phyloP scores from a whole-genome alignment of 768 basidiomycete species.

The Agaricus subrufescens region DNA sequence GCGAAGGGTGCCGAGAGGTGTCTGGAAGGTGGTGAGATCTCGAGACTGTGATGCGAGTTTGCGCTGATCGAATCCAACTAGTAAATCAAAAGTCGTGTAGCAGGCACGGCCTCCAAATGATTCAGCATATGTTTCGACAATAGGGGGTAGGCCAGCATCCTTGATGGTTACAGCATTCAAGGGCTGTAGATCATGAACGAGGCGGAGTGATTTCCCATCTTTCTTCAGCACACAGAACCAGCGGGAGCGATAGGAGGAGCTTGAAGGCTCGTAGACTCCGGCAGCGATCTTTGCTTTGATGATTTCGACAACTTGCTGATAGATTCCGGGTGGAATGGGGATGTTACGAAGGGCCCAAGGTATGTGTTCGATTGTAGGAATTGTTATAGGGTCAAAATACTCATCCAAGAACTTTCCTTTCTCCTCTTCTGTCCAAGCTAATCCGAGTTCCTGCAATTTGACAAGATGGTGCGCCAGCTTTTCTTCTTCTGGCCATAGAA shows the following conservation, averaged over 20 bases:
- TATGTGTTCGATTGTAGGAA: too few relatives aligned
- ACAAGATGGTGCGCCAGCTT: constrained; percentile 22
- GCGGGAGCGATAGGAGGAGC: too few relatives aligned
- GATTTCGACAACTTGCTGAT: too few relatives aligned
- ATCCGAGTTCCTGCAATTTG: constrained; percentile 22
- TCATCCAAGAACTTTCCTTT: constrained; percentile 13
- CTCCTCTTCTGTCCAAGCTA: constrained; percentile 28
- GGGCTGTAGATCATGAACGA: constrained; percentile 32
- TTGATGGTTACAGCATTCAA: constrained; percentile 31
- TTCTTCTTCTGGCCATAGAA: too few relatives aligned
- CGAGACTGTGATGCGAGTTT: constrained; percentile 17
- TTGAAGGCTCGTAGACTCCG: constrained; percentile 28
- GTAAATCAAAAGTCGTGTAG: constrained; percentile 21
- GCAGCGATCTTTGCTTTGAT: constrained; percentile 29
- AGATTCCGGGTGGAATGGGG: constrained; percentile 10
- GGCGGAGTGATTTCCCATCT: constrained; percentile 25
- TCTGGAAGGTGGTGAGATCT: constrained; percentile 37
- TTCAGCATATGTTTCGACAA: constrained; percentile 27
- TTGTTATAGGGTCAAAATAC: too few relatives aligned
- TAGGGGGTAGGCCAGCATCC: constrained; percentile 29
- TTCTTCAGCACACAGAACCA: too few relatives aligned
- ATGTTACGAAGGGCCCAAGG: too few relatives aligned
- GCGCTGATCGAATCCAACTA: constrained; percentile 29
- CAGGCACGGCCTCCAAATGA: constrained; percentile 27
- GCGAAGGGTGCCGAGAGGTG: constrained; percentile 19